Evolutionary conservation across 148 eudicot species (phyloP).

Genomic region (Arctostaphylos glauca): DNA sequence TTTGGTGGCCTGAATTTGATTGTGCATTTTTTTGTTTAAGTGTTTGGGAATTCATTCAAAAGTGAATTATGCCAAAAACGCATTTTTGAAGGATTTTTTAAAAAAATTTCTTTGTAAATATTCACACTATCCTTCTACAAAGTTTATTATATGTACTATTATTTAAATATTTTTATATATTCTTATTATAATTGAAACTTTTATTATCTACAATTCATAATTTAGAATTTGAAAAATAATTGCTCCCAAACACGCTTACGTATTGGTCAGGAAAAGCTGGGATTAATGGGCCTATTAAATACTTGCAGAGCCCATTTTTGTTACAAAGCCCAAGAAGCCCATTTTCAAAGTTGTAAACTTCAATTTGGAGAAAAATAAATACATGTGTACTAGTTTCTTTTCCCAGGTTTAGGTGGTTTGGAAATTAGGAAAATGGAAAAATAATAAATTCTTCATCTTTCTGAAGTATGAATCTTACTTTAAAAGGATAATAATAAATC

Average conservation of each 20-base stretch:
- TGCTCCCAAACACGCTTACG: not conserved
- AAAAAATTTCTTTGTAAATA: too few species aligned
- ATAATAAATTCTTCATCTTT: not conserved
- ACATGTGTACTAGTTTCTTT: not conserved
- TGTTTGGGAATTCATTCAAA: too few species aligned
- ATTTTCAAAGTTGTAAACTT: not conserved
- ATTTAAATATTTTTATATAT: too few species aligned
- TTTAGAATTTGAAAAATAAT: too few species aligned
- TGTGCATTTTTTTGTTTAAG: too few species aligned
- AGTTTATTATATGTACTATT: too few species aligned
- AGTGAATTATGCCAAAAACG: too few species aligned
- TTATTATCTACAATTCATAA: too few species aligned
- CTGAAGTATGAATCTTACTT: not conserved
- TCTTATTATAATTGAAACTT: too few species aligned
- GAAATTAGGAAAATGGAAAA: not conserved
- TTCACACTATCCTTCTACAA: too few species aligned
- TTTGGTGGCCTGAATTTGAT: too few species aligned
- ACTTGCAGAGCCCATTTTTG: not conserved
- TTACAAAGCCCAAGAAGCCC: not conserved
- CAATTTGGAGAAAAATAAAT: not conserved
- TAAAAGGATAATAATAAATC: not conserved
- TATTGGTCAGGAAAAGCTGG: not conserved
- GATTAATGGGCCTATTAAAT: not conserved
- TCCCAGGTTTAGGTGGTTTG: not conserved
- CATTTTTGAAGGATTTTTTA: too few species aligned